A percentile compares a stretch with the other conserved stretches of the same genome.
Conservation (phyloP, 2,329 filamentous ascomycete species). For the Coniella lustricola region DNA sequence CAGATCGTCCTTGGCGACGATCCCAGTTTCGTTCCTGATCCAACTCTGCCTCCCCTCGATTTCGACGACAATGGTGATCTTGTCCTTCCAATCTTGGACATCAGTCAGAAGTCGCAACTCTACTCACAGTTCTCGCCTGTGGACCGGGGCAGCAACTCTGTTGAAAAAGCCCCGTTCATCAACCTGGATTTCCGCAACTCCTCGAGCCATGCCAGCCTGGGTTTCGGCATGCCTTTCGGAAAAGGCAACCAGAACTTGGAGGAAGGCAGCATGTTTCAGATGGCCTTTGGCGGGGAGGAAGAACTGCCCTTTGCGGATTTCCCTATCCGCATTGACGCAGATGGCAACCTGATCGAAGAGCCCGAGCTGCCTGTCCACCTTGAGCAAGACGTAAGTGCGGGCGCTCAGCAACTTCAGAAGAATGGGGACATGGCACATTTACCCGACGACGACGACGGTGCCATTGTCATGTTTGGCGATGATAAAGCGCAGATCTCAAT, state of each 20-base stretch:
- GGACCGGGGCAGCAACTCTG: constrained; percentile 26
- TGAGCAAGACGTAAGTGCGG: constrained; percentile 11
- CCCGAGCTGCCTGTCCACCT: constrained; percentile 37
- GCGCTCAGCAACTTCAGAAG: not conserved
- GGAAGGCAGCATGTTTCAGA: constrained; percentile 20
- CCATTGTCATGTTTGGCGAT: constrained; percentile 11
- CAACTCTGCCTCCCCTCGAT: constrained; percentile 53
- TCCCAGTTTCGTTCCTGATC: constrained; percentile 67
- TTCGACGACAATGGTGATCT: constrained; percentile 30
- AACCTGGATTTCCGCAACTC: constrained; percentile 14
- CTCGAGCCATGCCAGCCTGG: constrained; percentile 17
- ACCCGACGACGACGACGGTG: constrained; percentile 10
- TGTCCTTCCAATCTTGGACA: constrained; percentile 20
- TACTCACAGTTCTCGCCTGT: constrained; percentile 40
- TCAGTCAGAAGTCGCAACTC: constrained; percentile 32
- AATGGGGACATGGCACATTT: constrained; percentile 5
- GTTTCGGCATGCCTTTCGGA: constrained; percentile 16
- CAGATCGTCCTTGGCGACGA: constrained; percentile 77
- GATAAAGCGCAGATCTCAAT: constrained; percentile 23
- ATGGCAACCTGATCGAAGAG: constrained; percentile 44
- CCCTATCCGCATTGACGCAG: constrained; percentile 42
- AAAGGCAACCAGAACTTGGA: constrained; percentile 18
- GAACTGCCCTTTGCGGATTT: constrained; percentile 32
- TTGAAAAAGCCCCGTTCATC: constrained; percentile 16
- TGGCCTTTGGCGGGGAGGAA: constrained; percentile 32